Conservation (phyloP, 805 yeast genomes). For the Metschnikowia cerradonensis region DNA sequence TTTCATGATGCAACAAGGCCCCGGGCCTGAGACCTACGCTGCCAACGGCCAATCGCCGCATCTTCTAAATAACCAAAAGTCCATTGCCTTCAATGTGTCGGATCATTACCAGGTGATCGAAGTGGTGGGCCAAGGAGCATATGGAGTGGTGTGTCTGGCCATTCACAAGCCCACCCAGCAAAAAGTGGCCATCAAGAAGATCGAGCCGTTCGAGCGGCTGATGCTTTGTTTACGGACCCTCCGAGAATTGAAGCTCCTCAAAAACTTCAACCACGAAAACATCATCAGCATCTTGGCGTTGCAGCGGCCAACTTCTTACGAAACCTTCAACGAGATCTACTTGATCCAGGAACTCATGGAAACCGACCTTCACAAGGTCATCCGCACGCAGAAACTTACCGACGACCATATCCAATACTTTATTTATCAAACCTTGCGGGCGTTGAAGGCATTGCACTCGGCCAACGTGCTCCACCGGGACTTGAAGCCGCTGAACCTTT, state of each 20-base stretch:
- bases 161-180: conserved; percentile 80
- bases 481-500: conserved; percentile 81
- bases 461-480: conserved; percentile 95
- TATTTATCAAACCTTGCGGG: conserved; percentile 85
- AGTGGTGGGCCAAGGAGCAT: conserved; percentile 93
- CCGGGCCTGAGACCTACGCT: background rate
- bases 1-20: conserved; percentile 1
- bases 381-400: conserved; percentile 72
- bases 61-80: conserved; percentile 18
- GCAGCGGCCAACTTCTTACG: conserved; percentile 75
- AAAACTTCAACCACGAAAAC: conserved; percentile 91
- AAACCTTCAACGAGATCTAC: conserved; percentile 80
- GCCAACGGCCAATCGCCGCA: background rate
- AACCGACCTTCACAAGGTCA: conserved; percentile 79
- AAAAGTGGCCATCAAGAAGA: conserved; percentile 92
- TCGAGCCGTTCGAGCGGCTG: conserved; percentile 85
- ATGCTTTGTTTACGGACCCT: conserved; percentile 86
- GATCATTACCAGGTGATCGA: conserved; percentile 82
- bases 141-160: conserved; percentile 91
- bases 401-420: conserved; percentile 96
- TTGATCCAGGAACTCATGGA: conserved; percentile 86
- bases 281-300: conserved; percentile 86
- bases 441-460: conserved; percentile 83
- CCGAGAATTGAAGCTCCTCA: conserved; percentile 81
- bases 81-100: conserved; percentile 72